Conservation (phyloP, 192 early-diverging fungal species). For the Umbelopsis sp. region DNA sequence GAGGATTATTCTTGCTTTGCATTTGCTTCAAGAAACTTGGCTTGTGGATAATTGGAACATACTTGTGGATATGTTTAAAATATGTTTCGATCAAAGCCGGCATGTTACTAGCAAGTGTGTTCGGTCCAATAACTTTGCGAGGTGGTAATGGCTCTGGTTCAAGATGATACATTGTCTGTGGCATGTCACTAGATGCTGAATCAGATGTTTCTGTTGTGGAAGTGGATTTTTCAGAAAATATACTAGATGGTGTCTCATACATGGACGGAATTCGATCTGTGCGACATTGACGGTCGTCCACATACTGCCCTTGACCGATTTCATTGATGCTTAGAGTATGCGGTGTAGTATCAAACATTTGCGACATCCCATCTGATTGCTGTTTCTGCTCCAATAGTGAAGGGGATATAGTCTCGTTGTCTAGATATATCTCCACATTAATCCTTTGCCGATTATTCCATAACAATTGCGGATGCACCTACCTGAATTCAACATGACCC, state of each 20-base stretch:
- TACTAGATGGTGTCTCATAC: conserved; percentile 3
- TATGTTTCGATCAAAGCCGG: conserved; percentile 42
- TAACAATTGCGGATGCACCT: background rate
- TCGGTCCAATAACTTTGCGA: background rate
- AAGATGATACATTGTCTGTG: conserved; percentile 1
- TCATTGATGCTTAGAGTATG: conserved; percentile 27
- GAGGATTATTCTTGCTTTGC: conserved; percentile 45
- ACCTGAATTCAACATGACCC: background rate
- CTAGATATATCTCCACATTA: background rate
- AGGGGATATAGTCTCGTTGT: background rate
- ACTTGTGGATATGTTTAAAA: conserved; percentile 53
- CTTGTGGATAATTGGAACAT: conserved; percentile 59
- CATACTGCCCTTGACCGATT: conserved; percentile 36
- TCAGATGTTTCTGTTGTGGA: background rate
- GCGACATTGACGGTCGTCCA: conserved; percentile 15
- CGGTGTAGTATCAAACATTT: conserved; percentile 1
- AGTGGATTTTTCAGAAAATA: background rate
- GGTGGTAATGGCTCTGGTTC: background rate
- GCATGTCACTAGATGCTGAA: background rate
- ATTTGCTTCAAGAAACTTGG: conserved; percentile 50
- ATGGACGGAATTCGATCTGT: conserved; percentile 14
- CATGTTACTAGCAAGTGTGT: background rate
- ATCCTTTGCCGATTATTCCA: background rate
- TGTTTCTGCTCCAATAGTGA: background rate
- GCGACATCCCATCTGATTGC: background rate